phyloP scores from a whole-genome alignment of 73 alveolate species.

The Blepharisma japonicum region DNA sequence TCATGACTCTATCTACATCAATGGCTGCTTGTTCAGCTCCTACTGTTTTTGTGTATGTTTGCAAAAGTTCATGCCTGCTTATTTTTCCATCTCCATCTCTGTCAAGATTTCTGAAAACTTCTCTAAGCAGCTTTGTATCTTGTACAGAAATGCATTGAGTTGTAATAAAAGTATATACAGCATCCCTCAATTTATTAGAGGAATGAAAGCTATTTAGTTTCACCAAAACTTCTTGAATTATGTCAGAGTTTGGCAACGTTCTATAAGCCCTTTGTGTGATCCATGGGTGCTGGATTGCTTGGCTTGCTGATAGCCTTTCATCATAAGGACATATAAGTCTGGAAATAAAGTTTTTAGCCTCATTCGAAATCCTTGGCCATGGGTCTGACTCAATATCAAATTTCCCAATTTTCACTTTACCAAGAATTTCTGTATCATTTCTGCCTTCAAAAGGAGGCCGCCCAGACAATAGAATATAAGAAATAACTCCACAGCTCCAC shows the following conservation, averaged over 20 bases:
- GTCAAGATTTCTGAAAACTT: slow-evolving; percentile 11
- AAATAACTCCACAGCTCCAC: slow-evolving; percentile 30
- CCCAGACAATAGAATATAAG: slow-evolving; percentile 24
- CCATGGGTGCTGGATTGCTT: slow-evolving; percentile 23
- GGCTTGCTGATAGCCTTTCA: background rate
- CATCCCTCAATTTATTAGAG: slow-evolving; percentile 15
- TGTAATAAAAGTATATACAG: slow-evolving; percentile 24
- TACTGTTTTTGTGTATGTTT: background rate
- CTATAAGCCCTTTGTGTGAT: background rate
- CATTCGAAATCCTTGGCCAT: slow-evolving; percentile 28
- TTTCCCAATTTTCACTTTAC: background rate
- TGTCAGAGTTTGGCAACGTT: background rate
- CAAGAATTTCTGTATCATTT: background rate
- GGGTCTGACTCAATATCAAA: background rate
- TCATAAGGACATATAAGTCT: background rate
- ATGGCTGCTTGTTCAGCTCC: background rate
- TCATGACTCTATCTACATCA: slow-evolving; percentile 23
- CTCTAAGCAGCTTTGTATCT: slow-evolving; percentile 12
- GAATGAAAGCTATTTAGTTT: background rate
- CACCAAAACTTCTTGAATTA: background rate
- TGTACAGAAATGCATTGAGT: slow-evolving; percentile 5
- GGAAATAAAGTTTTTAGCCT: slow-evolving; percentile 21
- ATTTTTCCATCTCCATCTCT: slow-evolving; percentile 24
- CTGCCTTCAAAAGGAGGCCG: slow-evolving; percentile 30
- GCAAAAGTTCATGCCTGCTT: background rate